Conservation (phyloP, 345 rosid species). For the Rhodamnia argentea region DNA sequence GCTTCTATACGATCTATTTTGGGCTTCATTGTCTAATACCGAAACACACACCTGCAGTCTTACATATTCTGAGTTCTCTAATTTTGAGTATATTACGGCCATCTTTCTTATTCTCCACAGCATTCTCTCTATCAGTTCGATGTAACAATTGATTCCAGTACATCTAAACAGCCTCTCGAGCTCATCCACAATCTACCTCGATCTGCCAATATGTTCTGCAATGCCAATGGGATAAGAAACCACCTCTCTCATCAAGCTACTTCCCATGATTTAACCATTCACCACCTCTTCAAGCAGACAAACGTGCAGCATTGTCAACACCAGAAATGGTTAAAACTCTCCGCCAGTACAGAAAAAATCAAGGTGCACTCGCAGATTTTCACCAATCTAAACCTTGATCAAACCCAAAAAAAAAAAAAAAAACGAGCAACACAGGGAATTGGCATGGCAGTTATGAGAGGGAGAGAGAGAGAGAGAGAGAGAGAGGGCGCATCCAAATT, state of each 20-base stretch:
- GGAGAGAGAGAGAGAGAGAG: background rate
- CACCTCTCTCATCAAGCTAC: background rate
- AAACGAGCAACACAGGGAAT: background rate
- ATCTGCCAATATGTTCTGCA: background rate
- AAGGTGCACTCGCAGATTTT: background rate
- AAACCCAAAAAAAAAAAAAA: background rate
- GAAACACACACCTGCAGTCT: background rate
- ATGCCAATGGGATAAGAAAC: background rate
- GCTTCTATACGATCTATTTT: background rate
- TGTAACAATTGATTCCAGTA: background rate
- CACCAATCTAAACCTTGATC: background rate
- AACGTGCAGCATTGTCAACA: background rate
- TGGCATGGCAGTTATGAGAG: background rate
- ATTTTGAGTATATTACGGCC: background rate
- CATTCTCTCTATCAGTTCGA: background rate
- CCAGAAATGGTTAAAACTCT: background rate
- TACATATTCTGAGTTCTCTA: background rate
- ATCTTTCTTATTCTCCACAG: background rate
- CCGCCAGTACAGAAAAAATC: background rate
- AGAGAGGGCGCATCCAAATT: background rate
- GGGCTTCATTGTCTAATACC: background rate
- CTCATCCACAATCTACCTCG: background rate
- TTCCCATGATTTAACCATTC: background rate
- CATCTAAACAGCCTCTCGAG: background rate
- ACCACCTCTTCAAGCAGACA: background rate